Percentiles rank a stretch among this genome's conserved stretches.
Evolutionary conservation across 192 early-diverging fungal genomes (phyloP).

Genomic region (Geranomyces michiganensis): DNA sequence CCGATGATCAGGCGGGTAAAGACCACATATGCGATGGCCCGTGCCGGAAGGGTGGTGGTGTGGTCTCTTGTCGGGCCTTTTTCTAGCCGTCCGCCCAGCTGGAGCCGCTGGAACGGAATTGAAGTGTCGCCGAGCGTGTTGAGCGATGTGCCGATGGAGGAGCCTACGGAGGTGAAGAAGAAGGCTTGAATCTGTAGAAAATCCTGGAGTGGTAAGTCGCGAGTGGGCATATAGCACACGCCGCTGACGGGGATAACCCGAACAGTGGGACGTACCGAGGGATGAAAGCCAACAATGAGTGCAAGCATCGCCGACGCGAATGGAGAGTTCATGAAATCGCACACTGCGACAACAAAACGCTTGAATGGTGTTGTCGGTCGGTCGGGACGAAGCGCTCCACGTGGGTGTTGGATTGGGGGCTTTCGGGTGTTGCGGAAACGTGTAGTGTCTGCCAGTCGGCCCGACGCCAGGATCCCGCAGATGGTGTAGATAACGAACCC

Average conservation of each 20-base stretch:
- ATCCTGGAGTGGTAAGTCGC: too few species aligned
- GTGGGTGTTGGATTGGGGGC: too few species aligned
- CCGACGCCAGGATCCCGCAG: too few species aligned
- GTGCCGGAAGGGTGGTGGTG: background rate
- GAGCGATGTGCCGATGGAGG: background rate
- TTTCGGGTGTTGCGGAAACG: too few species aligned
- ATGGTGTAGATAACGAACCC: too few species aligned
- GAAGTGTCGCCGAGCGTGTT: background rate
- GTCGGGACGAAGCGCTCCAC: too few species aligned
- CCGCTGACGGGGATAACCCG: too few species aligned
- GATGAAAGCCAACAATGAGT: background rate
- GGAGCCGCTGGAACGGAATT: background rate
- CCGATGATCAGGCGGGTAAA: background rate
- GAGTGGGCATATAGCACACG: too few species aligned
- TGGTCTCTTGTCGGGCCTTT: background rate
- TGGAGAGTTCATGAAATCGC: constrained; percentile 3
- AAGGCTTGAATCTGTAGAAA: background rate
- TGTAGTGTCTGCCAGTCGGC: too few species aligned
- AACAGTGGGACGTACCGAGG: constrained; percentile 4
- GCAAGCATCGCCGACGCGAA: background rate
- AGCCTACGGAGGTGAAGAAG: background rate
- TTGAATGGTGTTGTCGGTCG: background rate
- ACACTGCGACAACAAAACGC: background rate
- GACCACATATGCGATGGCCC: background rate
- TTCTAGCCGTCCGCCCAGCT: background rate